Conservation (phyloP, 148 eudicot species). For the Camellia granthamiana region DNA sequence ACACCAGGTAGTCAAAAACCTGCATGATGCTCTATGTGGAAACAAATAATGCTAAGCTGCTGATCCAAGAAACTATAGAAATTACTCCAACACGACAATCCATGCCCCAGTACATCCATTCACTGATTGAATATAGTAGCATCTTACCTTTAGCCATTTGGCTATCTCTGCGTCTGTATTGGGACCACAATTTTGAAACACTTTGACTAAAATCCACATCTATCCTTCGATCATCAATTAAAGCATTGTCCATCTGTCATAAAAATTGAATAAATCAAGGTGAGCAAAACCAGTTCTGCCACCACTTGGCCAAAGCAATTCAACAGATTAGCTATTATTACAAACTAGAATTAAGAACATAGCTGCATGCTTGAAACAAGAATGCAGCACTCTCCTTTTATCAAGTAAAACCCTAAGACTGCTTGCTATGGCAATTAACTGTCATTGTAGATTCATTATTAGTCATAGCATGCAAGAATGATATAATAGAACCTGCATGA, state of each 20-base stretch:
- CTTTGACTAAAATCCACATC: conserved; percentile 98
- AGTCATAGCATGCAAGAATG: not conserved
- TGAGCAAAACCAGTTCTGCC: conserved; percentile 5
- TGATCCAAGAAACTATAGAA: not conserved
- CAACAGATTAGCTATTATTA: not conserved
- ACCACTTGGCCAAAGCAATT: not conserved
- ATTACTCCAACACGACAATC: not conserved
- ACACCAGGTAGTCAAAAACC: not conserved
- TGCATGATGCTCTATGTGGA: not conserved
- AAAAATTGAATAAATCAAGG: conserved; percentile 12
- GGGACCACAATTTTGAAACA: conserved; percentile 89
- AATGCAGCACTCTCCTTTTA: not conserved
- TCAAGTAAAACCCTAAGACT: not conserved
- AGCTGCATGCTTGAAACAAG: not conserved
- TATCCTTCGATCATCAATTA: conserved; percentile 94
- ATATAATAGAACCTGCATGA: not conserved
- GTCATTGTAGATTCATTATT: not conserved
- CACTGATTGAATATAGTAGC: not conserved
- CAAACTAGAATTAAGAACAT: not conserved
- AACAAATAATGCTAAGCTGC: not conserved
- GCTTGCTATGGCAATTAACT: not conserved
- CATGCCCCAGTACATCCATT: not conserved
- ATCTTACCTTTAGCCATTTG: conserved; percentile 41
- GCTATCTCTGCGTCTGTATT: conserved; percentile 65
- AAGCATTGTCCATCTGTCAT: conserved; percentile 89